Evolutionary conservation across 2,329 filamentous ascomycete species (phyloP).

Genomic region (Xylariaceae sp.): DNA sequence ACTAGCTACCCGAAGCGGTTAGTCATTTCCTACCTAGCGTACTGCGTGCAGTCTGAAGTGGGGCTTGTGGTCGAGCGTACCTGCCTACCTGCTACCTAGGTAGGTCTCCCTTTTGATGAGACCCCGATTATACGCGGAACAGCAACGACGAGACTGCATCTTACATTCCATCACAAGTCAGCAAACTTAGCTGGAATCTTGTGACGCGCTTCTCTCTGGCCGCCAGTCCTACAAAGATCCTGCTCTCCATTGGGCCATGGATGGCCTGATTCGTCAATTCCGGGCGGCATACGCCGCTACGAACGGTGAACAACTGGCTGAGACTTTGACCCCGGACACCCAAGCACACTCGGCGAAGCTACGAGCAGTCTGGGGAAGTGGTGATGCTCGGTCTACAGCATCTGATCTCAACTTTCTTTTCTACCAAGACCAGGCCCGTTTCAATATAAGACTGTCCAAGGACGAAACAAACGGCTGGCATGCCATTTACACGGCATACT

Average conservation of each 20-base stretch:
- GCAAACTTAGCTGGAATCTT: not conserved
- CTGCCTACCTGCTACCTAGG: no score
- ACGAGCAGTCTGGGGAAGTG: constrained; percentile 65
- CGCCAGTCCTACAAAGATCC: not conserved
- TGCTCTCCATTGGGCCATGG: constrained; percentile 44
- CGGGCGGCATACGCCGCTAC: constrained; percentile 59
- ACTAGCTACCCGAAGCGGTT: no score
- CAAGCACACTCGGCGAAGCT: constrained; percentile 63
- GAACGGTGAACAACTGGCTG: constrained; percentile 70
- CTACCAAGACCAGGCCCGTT: constrained; percentile 52
- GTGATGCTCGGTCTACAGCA: constrained; percentile 61
- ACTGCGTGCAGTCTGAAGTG: no score
- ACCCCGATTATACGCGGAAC: constrained; percentile 6
- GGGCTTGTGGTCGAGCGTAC: no score
- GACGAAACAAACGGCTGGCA: constrained; percentile 77
- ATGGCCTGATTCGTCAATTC: constrained; percentile 70
- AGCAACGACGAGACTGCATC: not conserved
- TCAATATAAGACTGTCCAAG: constrained; percentile 52
- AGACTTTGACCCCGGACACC: constrained; percentile 68
- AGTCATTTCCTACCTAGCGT: no score
- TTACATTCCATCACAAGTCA: not conserved
- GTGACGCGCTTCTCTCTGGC: not conserved
- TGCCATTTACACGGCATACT: constrained; percentile 78
- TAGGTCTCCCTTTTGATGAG: not conserved
- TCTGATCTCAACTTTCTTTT: constrained; percentile 71